phyloP scores from a whole-genome alignment of 768 basidiomycete genomes.

The Lentinula sp. region DNA sequence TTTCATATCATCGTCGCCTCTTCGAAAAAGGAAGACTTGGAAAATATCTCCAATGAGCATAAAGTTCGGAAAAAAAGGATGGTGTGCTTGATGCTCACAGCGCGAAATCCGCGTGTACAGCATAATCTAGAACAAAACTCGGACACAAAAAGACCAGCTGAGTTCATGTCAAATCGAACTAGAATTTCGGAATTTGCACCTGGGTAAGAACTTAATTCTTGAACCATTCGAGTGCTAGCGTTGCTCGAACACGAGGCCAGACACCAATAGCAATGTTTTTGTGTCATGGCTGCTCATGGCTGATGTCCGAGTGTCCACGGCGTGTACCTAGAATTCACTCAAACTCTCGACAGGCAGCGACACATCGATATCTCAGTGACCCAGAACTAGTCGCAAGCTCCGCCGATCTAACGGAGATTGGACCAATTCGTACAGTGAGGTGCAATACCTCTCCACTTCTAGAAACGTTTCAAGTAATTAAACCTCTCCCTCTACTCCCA shows the following conservation, averaged over 20 bases:
- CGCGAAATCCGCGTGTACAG: not conserved
- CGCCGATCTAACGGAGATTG: not conserved
- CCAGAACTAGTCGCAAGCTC: not conserved
- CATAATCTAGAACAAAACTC: not conserved
- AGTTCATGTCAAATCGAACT: not conserved
- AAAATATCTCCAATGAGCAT: too few relatives aligned
- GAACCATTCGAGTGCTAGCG: too few relatives aligned
- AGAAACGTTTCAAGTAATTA: too few relatives aligned
- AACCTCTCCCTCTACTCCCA: too few relatives aligned
- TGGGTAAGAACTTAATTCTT: too few relatives aligned
- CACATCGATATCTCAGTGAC: not conserved
- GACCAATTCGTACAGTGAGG: too few relatives aligned
- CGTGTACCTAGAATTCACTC: not conserved
- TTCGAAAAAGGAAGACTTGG: too few relatives aligned
- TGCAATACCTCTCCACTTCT: too few relatives aligned
- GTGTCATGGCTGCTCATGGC: not conserved
- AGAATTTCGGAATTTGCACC: not conserved
- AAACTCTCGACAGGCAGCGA: not conserved
- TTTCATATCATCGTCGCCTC: too few relatives aligned
- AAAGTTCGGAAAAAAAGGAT: not conserved
- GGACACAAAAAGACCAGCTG: not conserved
- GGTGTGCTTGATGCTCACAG: not conserved
- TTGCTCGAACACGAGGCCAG: not conserved
- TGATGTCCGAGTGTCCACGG: not conserved
- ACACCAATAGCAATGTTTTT: not conserved